Percentiles rank a stretch among this genome's conserved stretches.
phyloP scores from a whole-genome alignment of 1,139 yeast genomes.

The Pichia sp. region DNA sequence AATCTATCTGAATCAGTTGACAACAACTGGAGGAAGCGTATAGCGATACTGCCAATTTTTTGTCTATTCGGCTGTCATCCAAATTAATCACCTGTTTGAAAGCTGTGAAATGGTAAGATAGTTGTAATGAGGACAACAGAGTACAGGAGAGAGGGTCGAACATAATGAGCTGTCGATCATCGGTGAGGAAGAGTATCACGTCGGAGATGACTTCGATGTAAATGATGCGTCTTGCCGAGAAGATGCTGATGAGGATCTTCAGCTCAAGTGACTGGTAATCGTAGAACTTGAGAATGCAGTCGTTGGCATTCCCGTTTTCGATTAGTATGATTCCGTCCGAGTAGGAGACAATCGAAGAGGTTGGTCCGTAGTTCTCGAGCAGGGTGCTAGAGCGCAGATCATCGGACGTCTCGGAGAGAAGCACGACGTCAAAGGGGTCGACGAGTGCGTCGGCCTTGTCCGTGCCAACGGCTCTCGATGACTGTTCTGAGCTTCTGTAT shows the following conservation, averaged over 20 bases:
- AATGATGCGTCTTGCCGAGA: not conserved
- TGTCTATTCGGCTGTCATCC: not conserved
- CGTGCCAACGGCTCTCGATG: too few relatives aligned
- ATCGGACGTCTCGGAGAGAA: not conserved
- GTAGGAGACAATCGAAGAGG: not conserved
- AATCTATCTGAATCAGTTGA: conserved; percentile 10
- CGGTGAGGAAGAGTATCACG: conserved; percentile 2
- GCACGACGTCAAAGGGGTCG: not conserved
- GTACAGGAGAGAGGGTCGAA: conserved; percentile 8
- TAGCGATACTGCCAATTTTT: not conserved
- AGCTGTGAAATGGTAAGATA: conserved; percentile 6
- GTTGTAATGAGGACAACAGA: not conserved
- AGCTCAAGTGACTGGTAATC: not conserved
- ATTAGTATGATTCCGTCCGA: conserved; percentile 3
- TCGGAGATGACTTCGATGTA: not conserved
- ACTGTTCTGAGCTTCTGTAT: not conserved
- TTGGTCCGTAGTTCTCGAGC: not conserved
- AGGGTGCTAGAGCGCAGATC: not conserved
- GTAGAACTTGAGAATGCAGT: not conserved
- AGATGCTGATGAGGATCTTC: conserved; percentile 3
- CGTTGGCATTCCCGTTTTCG: not conserved
- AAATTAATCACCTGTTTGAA: conserved; percentile 3
- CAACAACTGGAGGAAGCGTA: conserved; percentile 13
- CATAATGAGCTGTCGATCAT: not conserved
- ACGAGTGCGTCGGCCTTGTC: not conserved